These are phyloP conservation scores for Penicillium crystallinum DNA, from an alignment of 495 filamentous ascomycete species.

Conservation along the genomic window DNA sequence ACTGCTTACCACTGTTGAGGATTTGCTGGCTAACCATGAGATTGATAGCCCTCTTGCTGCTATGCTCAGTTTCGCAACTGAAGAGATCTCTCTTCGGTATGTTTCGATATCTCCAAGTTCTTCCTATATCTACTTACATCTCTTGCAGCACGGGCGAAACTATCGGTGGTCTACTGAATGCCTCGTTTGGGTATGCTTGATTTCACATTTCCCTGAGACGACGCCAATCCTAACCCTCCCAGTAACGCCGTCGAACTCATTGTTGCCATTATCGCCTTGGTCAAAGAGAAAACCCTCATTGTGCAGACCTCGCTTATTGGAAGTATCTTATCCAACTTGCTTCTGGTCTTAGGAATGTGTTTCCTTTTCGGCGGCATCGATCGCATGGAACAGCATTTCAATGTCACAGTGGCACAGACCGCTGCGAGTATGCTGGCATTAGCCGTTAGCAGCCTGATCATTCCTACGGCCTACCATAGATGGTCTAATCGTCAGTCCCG, in stretches of 20 bases:
- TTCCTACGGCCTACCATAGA: slow-evolving; percentile 78
- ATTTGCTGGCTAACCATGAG: neutral
- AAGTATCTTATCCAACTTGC: slow-evolving; percentile 84
- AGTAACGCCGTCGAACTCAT: slow-evolving; percentile 88
- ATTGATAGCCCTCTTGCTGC: slow-evolving; percentile 43
- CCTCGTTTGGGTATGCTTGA: slow-evolving; percentile 69
- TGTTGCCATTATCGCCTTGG: slow-evolving; percentile 77
- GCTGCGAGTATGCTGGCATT: slow-evolving; percentile 77
- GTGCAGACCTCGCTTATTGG: slow-evolving; percentile 92
- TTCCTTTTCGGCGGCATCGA: slow-evolving; percentile 86
- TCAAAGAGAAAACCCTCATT: slow-evolving; percentile 69
- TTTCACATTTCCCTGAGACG: neutral
- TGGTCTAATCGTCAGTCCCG: slow-evolving; percentile 37
- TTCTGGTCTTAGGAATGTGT: slow-evolving; percentile 88
- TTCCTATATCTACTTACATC: neutral
- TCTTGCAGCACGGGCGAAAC: slow-evolving; percentile 60
- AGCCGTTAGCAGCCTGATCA: slow-evolving; percentile 74
- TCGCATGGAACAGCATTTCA: slow-evolving; percentile 81
- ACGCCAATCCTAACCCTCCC: slow-evolving; percentile 7
- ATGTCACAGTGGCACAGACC: slow-evolving; percentile 88
- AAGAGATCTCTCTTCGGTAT: slow-evolving; percentile 49
- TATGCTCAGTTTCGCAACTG: slow-evolving; percentile 52
- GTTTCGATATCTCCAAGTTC: neutral
- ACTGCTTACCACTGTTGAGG: neutral
- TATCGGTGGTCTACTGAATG: slow-evolving; percentile 80